phyloP scores from a whole-genome alignment of 1,139 yeast genomes.

The Hyphopichia pseudoburtonii region DNA sequence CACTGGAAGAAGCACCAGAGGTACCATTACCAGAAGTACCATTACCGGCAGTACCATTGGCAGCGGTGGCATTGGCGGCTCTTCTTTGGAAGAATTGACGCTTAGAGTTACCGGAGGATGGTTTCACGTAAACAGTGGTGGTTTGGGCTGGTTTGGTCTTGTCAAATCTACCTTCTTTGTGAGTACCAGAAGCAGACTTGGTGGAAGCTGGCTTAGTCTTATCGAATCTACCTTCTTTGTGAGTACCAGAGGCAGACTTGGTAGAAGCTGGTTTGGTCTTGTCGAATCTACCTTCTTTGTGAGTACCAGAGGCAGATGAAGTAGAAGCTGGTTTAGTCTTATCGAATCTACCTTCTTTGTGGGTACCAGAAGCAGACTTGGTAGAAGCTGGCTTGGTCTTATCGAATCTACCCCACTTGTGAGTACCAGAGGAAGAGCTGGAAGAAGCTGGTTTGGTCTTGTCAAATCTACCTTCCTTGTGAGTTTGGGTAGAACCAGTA shows the following conservation, averaged over 20 bases:
- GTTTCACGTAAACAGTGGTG: conserved; percentile 21
- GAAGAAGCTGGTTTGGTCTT: conserved; percentile 40
- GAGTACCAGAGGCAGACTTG: conserved; percentile 43
- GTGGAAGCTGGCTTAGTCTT: conserved; percentile 31
- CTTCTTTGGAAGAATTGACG: conserved; percentile 10
- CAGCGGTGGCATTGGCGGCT: neutral
- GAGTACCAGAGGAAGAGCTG: conserved; percentile 37
- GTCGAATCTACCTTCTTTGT: conserved; percentile 41
- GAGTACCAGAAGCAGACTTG: conserved; percentile 39
- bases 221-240: conserved; percentile 44
- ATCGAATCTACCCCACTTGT: conserved; percentile 40
- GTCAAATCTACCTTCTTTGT: conserved; percentile 41
- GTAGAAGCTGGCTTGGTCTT: conserved; percentile 31
- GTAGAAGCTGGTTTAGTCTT: conserved; percentile 36
- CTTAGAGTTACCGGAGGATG: conserved; percentile 13
- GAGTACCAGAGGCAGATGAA: conserved; percentile 40
- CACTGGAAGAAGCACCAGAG: conserved; percentile 13
- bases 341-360: conserved; percentile 49
- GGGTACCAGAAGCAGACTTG: conserved; percentile 36
- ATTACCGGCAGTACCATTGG: no score
- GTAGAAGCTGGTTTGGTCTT: conserved; percentile 29
- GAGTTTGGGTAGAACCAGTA: conserved; percentile 30
- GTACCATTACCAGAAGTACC: conserved; percentile 13
- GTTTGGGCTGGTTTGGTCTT: conserved; percentile 26
- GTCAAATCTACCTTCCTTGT: conserved; percentile 52